Percentiles rank a stretch among this genome's conserved stretches.
phyloP scores from a whole-genome alignment of 1,139 yeast genomes.

The Magnusiomyces tetraspermus region DNA sequence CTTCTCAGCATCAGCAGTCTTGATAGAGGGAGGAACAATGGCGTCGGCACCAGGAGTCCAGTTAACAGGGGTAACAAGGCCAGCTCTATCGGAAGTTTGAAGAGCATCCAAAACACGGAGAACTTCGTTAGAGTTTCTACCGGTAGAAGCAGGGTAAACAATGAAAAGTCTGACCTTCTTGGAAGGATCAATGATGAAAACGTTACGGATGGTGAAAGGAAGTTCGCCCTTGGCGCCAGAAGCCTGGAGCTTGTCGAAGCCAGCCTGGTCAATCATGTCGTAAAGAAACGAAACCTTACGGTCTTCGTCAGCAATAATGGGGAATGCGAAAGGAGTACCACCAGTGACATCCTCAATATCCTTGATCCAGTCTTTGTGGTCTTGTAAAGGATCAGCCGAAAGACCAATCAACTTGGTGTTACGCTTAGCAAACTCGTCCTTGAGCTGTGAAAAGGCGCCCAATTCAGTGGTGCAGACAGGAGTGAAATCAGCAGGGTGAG shows the following conservation, averaged over 20 bases:
- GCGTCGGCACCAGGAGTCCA: slow-evolving; percentile 75
- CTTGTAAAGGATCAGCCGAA: slow-evolving; percentile 68
- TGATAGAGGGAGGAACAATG: slow-evolving; percentile 75
- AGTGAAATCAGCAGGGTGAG: slow-evolving; percentile 92
- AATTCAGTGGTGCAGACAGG: slow-evolving; percentile 94
- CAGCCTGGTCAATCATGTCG: slow-evolving; percentile 89
- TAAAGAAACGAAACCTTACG: slow-evolving; percentile 73
- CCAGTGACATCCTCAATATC: too few relatives aligned
- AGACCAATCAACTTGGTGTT: slow-evolving; percentile 78
- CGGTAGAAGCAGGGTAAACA: slow-evolving; percentile 85
- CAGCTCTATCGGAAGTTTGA: slow-evolving; percentile 69
- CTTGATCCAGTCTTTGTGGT: slow-evolving; percentile 73
- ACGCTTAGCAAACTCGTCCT: slow-evolving; percentile 74
- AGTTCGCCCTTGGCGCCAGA: slow-evolving; percentile 25
- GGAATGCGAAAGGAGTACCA: slow-evolving; percentile 67
- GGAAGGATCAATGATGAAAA: slow-evolving; percentile 75
- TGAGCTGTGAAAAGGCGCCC: slow-evolving; percentile 80
- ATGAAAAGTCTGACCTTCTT: slow-evolving; percentile 76
- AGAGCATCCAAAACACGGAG: slow-evolving; percentile 79
- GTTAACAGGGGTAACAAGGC: slow-evolving; percentile 74
- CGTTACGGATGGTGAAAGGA: slow-evolving; percentile 70
- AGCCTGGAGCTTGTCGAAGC: slow-evolving; percentile 70
- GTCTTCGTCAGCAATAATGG: slow-evolving; percentile 76
- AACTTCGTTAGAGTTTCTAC: slow-evolving; percentile 83
- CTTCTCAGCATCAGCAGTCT: slow-evolving; percentile 69